These are phyloP conservation scores for Geosmithia morbida DNA, from an alignment of 2,329 filamentous ascomycete species.

Conservation along the genomic window DNA sequence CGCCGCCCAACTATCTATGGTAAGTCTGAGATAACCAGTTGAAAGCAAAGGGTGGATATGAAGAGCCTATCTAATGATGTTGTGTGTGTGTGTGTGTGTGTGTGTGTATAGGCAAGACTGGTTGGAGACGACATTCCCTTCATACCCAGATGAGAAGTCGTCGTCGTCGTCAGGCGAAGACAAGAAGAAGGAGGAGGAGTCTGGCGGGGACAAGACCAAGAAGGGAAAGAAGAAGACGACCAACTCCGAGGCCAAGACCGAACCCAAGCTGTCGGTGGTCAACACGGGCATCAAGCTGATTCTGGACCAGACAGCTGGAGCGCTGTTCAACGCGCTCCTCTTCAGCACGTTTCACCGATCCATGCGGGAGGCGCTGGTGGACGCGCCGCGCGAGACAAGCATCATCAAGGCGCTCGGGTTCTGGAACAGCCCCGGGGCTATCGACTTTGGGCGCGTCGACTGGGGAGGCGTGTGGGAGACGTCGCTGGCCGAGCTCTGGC, in stretches of 20 bases:
- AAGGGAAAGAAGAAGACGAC: no score
- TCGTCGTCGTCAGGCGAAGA: no score
- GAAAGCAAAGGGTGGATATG: no score
- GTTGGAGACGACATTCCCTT: conserved; percentile 62
- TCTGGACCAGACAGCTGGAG: conserved; percentile 56
- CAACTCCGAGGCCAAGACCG: conserved; percentile 16
- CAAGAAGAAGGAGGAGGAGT: no score
- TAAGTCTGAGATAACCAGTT: no score
- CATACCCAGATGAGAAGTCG: conserved; percentile 26
- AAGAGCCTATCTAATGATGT: no score
- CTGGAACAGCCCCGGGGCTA: conserved; percentile 20
- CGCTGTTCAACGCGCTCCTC: conserved; percentile 48
- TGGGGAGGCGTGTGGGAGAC: conserved; percentile 26
- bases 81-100: no score
- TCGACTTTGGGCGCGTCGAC: conserved; percentile 30
- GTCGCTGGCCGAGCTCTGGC: conserved; percentile 42
- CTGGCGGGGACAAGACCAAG: no score
- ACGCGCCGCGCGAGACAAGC: conserved; percentile 20
- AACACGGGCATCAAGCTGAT: conserved; percentile 55
- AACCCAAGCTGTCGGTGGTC: conserved; percentile 36
- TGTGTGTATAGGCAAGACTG: conserved; percentile 64
- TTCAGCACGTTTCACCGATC: conserved; percentile 47
- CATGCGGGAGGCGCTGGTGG: conserved; percentile 32
- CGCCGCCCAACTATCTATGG: conserved; percentile 78
- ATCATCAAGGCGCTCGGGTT: conserved; percentile 17